Evolutionary conservation across 805 yeast species (phyloP).

Genomic region (Spathaspora passalidarum): DNA sequence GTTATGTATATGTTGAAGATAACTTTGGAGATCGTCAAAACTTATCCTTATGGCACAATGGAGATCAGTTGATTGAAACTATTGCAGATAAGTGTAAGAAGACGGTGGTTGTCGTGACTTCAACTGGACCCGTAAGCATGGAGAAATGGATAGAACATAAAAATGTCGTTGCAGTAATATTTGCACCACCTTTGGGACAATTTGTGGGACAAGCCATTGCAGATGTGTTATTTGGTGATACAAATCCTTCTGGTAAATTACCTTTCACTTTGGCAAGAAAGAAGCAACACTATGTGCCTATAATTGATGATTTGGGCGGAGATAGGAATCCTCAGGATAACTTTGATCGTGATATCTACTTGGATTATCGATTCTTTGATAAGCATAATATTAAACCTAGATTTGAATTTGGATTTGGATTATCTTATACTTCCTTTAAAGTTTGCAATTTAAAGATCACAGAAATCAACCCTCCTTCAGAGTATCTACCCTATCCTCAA

Average conservation of each 20-base stretch:
- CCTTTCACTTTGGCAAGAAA: slow-evolving; percentile 63
- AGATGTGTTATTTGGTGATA: slow-evolving; percentile 57
- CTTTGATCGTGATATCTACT: slow-evolving; percentile 45
- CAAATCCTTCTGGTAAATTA: slow-evolving; percentile 60
- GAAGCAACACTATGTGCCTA: slow-evolving; percentile 43
- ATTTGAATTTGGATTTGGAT: slow-evolving; percentile 61
- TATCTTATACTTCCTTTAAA: slow-evolving; percentile 49
- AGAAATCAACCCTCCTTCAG: slow-evolving; percentile 42
- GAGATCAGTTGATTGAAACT: slow-evolving; percentile 48
- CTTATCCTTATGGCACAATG: slow-evolving; percentile 53
- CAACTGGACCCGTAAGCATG: slow-evolving; percentile 60
- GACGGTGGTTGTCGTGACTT: slow-evolving; percentile 56
- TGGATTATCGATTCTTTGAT: slow-evolving; percentile 59
- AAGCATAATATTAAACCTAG: slow-evolving; percentile 54
- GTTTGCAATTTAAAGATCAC: slow-evolving; percentile 35
- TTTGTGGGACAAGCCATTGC: slow-evolving; percentile 56
- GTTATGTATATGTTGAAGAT: slow-evolving; percentile 53
- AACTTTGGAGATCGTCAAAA: slow-evolving; percentile 59
- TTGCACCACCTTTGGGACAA: slow-evolving; percentile 57
- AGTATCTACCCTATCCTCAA: slow-evolving; percentile 44
- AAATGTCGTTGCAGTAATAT: slow-evolving; percentile 56
- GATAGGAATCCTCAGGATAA: slow-evolving; percentile 37
- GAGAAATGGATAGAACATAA: slow-evolving; percentile 57
- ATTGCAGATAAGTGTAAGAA: slow-evolving; percentile 50
- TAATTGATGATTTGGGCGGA: slow-evolving; percentile 33